A percentile compares a stretch with the other conserved stretches of the same genome.
Conservation (phyloP, 192 early-diverging fungal species). For the Backusella tuberculispora region DNA sequence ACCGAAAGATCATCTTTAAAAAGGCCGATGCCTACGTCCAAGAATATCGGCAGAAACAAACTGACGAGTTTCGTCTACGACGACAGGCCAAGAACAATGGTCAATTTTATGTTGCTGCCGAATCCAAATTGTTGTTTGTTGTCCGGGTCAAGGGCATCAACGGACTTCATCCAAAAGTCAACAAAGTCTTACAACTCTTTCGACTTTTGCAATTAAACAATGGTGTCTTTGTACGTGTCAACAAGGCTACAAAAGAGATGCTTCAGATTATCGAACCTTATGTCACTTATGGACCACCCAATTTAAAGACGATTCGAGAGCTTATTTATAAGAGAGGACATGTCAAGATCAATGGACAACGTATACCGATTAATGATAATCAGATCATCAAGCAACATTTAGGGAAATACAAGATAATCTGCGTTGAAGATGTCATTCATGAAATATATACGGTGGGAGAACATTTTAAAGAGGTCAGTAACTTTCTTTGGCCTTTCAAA, state of each 20-base stretch:
- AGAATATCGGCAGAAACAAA: constrained; percentile 93
- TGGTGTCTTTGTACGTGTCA: constrained; percentile 93
- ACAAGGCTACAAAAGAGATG: constrained; percentile 97
- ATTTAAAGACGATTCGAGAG: constrained; percentile 97
- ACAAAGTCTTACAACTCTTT: constrained; percentile 98
- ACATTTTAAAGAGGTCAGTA: constrained; percentile 91
- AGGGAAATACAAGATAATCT: constrained; percentile 95
- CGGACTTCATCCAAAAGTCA: constrained; percentile 97
- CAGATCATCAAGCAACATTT: constrained; percentile 88
- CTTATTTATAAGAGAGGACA: constrained; percentile 99
- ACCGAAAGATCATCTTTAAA: constrained; percentile 97
- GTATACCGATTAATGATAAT: constrained; percentile 96
- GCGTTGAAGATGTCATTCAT: constrained; percentile 97
- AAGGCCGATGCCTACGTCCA: constrained; percentile 98
- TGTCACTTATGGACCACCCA: constrained; percentile 93
- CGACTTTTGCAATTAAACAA: constrained; percentile 99
- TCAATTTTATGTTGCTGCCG: constrained; percentile 91
- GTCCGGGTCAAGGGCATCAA: constrained; percentile 99
- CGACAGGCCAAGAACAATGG: constrained; percentile 90
- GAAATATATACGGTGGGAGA: constrained; percentile 98
- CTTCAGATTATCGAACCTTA: constrained; percentile 95
- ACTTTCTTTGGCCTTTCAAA: constrained; percentile 99
- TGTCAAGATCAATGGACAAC: constrained; percentile 97
- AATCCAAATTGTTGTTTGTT: constrained; percentile 97
- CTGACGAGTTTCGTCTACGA: constrained; percentile 86